Percentiles rank a stretch among this genome's conserved stretches.
Conservation (phyloP, 306 rosid genomes). For the Corylus americana region DNA sequence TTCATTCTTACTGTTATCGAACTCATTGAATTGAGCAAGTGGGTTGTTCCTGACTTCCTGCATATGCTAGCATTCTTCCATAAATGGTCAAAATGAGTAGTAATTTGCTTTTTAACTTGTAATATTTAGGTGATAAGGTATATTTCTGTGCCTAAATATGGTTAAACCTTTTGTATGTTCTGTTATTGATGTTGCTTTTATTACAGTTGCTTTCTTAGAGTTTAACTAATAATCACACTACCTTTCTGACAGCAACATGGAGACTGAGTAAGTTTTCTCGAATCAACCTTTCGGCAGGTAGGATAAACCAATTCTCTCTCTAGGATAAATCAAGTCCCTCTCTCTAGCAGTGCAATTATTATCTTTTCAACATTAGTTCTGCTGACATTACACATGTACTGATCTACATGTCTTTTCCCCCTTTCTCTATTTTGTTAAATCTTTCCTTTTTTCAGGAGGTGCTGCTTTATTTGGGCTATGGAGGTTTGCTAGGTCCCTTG, state of each 20-base stretch:
- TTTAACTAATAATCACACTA: slow-evolving; percentile 27
- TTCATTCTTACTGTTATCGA: not conserved
- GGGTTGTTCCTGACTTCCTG: not conserved
- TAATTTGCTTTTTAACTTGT: not conserved
- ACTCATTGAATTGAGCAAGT: not conserved
- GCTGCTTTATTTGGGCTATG: slow-evolving; percentile 48
- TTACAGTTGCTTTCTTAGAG: not conserved
- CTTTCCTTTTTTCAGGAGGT: slow-evolving; percentile 54
- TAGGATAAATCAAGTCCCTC: not conserved
- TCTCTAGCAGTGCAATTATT: too few relatives aligned
- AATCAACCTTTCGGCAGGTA: slow-evolving; percentile 50
- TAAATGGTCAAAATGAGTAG: slow-evolving; percentile 1
- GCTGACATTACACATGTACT: not conserved
- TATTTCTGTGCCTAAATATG: not conserved
- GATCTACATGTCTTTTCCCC: slow-evolving; percentile 14
- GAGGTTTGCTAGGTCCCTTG: slow-evolving; percentile 44
- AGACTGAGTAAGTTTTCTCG: slow-evolving; percentile 41
- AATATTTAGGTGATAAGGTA: not conserved
- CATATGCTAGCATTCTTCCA: not conserved
- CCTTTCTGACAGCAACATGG: slow-evolving; percentile 59
- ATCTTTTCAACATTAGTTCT: not conserved
- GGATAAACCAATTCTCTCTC: slow-evolving; percentile 23
- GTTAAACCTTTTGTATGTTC: not conserved
- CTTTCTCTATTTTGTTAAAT: slow-evolving; percentile 16
- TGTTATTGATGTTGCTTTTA: not conserved